Conservation (phyloP, 2,329 filamentous ascomycete genomes). For the Fusarium redolens region DNA sequence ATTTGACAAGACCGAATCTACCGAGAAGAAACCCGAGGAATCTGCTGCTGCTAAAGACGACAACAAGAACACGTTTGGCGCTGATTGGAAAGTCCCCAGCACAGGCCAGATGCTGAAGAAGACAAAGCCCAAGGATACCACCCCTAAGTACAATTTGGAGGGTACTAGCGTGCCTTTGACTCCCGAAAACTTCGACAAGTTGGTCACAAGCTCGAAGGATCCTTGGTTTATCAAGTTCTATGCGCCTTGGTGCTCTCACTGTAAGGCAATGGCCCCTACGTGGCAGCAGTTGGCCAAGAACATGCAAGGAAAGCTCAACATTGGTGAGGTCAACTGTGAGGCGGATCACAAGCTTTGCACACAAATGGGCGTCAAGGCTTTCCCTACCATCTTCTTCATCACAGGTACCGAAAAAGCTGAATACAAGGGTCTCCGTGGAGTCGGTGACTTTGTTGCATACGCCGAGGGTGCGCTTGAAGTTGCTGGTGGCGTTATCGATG, state of each 20-base stretch:
- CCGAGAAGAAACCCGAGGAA: constrained; percentile 37
- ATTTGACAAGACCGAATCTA: constrained; percentile 41
- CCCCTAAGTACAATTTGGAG: constrained; percentile 74
- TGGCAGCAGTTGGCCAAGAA: constrained; percentile 92
- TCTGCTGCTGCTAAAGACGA: constrained; percentile 43
- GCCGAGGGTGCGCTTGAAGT: constrained; percentile 87
- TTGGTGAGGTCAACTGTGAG: constrained; percentile 97
- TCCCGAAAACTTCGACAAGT: constrained; percentile 85
- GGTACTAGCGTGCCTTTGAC: constrained; percentile 81
- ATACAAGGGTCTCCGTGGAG: constrained; percentile 89
- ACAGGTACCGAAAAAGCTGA: constrained; percentile 90
- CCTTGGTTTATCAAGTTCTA: constrained; percentile 99
- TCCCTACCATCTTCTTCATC: constrained; percentile 94
- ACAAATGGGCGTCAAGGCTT: constrained; percentile 82
- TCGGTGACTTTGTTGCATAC: constrained; percentile 90
- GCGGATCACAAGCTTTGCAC: constrained; percentile 89
- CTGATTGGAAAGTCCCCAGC: constrained; percentile 47
- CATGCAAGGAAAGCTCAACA: constrained; percentile 88
- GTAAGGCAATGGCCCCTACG: constrained; percentile 88
- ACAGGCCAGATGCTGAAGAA: constrained; percentile 47
- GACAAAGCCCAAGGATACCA: constrained; percentile 60
- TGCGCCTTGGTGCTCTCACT: constrained; percentile 96
- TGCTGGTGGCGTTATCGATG: constrained; percentile 80
- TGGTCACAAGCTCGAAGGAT: constrained; percentile 87
- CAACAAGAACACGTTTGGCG: constrained; percentile 43